Evolutionary conservation across 1,284 basidiomycete species (phyloP), one percentile per base, ranked within the genome.

Genomic region (Coniferiporia sulphurascens): DNA sequence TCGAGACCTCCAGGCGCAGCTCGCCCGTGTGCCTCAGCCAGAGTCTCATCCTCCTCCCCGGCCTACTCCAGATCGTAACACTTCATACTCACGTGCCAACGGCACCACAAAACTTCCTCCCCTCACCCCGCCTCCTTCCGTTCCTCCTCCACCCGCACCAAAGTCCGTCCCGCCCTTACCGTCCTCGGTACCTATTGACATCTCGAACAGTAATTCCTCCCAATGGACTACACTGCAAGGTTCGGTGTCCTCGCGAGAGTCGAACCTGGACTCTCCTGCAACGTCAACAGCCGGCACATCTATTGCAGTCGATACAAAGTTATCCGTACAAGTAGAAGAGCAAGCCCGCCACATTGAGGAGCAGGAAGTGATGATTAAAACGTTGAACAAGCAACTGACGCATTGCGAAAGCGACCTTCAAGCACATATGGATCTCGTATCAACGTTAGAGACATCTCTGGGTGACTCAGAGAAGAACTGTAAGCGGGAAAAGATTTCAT

Each of bases 401-500:
- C 93, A 95, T 71, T 95, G 93, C 70, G 93, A 96, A 73, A 85
- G 81, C 62, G 93, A 96, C 72, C 77, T 96, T 61, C 91, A 94
- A 67, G 88, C 91, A 54, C 93, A 95, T 70, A 93, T 94, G 80
- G 92, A 96, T 70, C 82, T 95, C 58, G 92, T 95, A 62, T 82
- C 77, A 61, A 89, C 87, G 17, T 78, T 95, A 27, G 92, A 94
- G 74, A 83, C 85, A 44, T 91, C 91, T 36, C 77, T 95, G 46
- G 88, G 88, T 58, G 93, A 94, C 68, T 90, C 91, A 27, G 93
- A 95, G 74, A 91, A 94, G 71, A 95, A 93, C 68, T 77, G 91
- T 91, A 73, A 76, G 88, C 84, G 15, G 15, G 35, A 49, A 55
- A 60, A 22, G 54, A n/a, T 34, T 48, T 58, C 53, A 13, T 49